phyloP scores from a whole-genome alignment of 177 flowering plant genomes.

The Vitis hybrid region DNA sequence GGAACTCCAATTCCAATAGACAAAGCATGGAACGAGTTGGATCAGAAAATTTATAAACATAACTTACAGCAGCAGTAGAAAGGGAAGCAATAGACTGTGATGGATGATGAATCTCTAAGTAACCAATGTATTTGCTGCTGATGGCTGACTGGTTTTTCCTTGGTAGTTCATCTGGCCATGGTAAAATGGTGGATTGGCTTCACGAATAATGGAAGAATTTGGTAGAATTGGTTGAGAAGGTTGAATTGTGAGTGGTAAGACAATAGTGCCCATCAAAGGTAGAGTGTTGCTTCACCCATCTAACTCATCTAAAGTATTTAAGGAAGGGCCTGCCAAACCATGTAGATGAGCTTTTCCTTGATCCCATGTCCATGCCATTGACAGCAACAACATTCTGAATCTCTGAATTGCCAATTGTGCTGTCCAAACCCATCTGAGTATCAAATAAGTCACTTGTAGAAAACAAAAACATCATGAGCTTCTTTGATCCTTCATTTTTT shows the following conservation, averaged over 20 bases:
- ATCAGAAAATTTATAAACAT: no score
- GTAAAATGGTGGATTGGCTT: conserved; percentile 27
- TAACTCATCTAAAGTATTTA: conserved; percentile 50
- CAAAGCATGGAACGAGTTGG: no score
- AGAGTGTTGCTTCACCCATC: conserved; percentile 31
- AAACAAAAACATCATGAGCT: conserved; percentile 78
- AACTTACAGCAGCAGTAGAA: no score
- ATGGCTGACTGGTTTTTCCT: conserved; percentile 26
- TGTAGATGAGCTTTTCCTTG: conserved; percentile 45
- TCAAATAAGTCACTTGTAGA: conserved; percentile 73
- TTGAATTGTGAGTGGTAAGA: conserved; percentile 26
- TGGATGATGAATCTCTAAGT: no score
- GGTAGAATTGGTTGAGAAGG: conserved; percentile 32
- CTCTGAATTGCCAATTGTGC: conserved; percentile 70
- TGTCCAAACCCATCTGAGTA: conserved; percentile 51
- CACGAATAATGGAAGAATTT: conserved; percentile 33
- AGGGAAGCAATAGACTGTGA: no score
- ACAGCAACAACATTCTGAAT: conserved; percentile 88
- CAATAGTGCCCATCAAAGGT: conserved; percentile 25
- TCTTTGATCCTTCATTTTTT: conserved; percentile 55
- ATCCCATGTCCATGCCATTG: conserved; percentile 85
- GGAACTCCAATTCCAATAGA: no score
- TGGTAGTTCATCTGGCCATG: conserved; percentile 33
- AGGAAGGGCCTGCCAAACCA: conserved; percentile 49
- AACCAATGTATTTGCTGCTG: no score